A percentile compares a stretch with the other conserved stretches of the same genome.
These are phyloP conservation scores for Gossypium raimondii DNA, from an alignment of 345 rosid species.

Conservation along the genomic window DNA sequence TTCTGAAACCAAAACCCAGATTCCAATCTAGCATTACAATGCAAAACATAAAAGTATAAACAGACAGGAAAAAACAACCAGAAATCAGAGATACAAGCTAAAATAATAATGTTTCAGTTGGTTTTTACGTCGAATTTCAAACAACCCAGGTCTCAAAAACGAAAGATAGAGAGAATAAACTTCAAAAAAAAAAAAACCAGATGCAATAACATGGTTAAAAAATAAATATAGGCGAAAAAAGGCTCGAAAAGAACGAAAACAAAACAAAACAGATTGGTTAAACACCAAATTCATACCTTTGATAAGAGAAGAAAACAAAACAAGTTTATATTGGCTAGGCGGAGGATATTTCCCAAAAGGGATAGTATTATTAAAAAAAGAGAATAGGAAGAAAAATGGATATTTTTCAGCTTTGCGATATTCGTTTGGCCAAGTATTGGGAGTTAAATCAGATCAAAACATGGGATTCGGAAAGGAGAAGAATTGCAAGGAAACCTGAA, in stretches of 20 bases:
- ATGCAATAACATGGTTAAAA: neutral
- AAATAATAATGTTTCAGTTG: neutral
- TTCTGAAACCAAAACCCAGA: conserved; percentile 11
- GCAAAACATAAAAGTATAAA: neutral
- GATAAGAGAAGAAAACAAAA: conserved; percentile 15
- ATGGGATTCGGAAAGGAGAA: conserved; percentile 15
- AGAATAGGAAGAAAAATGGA: neutral
- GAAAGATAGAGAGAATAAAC: neutral
- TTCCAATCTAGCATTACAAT: conserved; percentile 2
- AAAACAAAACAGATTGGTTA: conserved; percentile 4
- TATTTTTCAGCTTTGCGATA: neutral
- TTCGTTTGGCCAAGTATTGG: neutral
- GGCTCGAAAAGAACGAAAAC: neutral
- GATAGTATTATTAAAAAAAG: neutral
- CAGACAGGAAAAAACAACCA: neutral
- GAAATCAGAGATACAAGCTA: neutral
- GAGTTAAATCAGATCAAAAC: conserved; percentile 16
- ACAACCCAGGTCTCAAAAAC: neutral
- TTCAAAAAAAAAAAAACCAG: neutral
- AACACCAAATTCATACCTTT: conserved; percentile 31
- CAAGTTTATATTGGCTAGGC: neutral
- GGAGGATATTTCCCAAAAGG: neutral
- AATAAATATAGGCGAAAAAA: neutral
- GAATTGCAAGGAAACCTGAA: conserved; percentile 4
- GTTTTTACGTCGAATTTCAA: conserved; percentile 9